Base-by-base conservation (phyloP, 176 grass and related monocot species). In the Phragmites australis region DNA sequence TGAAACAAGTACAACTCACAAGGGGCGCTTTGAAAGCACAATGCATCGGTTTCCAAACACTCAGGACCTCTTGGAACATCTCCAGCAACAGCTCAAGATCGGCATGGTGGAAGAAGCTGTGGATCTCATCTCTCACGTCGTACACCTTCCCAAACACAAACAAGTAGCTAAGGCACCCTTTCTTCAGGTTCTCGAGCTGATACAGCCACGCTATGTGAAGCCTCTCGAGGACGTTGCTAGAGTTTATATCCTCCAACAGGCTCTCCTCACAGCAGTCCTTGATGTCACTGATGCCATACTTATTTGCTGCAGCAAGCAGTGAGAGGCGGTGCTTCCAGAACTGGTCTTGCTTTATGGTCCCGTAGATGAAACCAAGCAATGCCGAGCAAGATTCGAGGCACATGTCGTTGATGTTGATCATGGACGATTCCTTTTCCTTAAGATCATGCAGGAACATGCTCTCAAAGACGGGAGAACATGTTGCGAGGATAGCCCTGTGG, bases 391-490 rank as follows among this genome's bases (percentile, higher is more conserved):
- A 90, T 12, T 90, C 90, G 0, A 84, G 11, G 6, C 88, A 91
- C 92, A 98, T 98, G 86, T 94, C 96, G 6, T 64, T 23, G 59
- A 98, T 94, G 48, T 91, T 62, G 3, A 98, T 74, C 6, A 58
- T 83, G 0, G 90, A 98, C 0, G 88, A 93, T 25, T 86, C 58
- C 61, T 93, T 94, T 32, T 98, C 96, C 63, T 68, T 83, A 41
- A 94, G 92, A 25, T 98, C 84, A 15, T 98, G 96, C 39, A 89
- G 0, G 48, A 98, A 98, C 96, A 95, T 95, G 83, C 96, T 93
- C 16, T 90, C 70, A 6, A 98, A 98, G 6, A 98, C 92, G 1
- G 90, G 90, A 16, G 90, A 98, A 42, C 86, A 89, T 0, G 90
- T 64, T 3, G 92, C 82, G 9, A 98, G 92, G 15, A 98, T 40